phyloP scores from a whole-genome alignment of 768 basidiomycete species.

The Xerocomellus chrysenteron region DNA sequence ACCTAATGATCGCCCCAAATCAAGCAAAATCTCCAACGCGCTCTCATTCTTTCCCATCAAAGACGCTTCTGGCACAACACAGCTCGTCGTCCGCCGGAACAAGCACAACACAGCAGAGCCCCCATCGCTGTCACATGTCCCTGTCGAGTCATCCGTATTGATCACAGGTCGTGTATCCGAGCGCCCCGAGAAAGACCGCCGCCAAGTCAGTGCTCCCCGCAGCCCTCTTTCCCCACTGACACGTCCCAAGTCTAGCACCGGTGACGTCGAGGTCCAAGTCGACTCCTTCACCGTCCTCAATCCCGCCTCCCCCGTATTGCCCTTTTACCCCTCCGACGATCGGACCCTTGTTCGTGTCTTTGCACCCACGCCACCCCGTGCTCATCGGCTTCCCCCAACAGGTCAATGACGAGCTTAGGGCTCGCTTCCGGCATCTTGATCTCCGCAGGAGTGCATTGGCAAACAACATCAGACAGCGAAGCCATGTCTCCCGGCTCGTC shows the following conservation, averaged over 20 bases:
- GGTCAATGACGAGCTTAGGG: slow-evolving; percentile 85
- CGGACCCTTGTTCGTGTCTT: slow-evolving; percentile 63
- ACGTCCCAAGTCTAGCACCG: slow-evolving; percentile 51
- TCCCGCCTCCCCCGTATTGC: slow-evolving; percentile 64
- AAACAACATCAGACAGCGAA: slow-evolving; percentile 77
- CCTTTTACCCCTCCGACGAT: slow-evolving; percentile 82
- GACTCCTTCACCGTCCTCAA: slow-evolving; percentile 73
- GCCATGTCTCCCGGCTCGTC: slow-evolving; percentile 76
- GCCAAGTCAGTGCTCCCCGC: slow-evolving; percentile 46
- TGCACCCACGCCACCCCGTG: neutral
- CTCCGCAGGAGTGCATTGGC: slow-evolving; percentile 74
- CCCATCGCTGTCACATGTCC: slow-evolving; percentile 54
- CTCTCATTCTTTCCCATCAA: slow-evolving; percentile 87
- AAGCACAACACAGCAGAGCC: slow-evolving; percentile 26
- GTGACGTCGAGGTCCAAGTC: slow-evolving; percentile 80
- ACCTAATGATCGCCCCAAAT: slow-evolving; percentile 34
- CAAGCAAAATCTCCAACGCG: slow-evolving; percentile 63
- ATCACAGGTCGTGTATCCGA: slow-evolving; percentile 70
- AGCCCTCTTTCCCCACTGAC: slow-evolving; percentile 1
- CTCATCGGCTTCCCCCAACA: slow-evolving; percentile 29
- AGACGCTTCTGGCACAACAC: slow-evolving; percentile 73
- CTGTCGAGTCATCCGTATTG: slow-evolving; percentile 76
- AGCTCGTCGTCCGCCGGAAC: slow-evolving; percentile 67
- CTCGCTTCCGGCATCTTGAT: slow-evolving; percentile 87
- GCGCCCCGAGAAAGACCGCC: slow-evolving; percentile 61